A percentile compares a stretch with the other conserved stretches of the same genome.
Conservation (phyloP, 805 yeast species). For the Candida ascalaphidarum region DNA sequence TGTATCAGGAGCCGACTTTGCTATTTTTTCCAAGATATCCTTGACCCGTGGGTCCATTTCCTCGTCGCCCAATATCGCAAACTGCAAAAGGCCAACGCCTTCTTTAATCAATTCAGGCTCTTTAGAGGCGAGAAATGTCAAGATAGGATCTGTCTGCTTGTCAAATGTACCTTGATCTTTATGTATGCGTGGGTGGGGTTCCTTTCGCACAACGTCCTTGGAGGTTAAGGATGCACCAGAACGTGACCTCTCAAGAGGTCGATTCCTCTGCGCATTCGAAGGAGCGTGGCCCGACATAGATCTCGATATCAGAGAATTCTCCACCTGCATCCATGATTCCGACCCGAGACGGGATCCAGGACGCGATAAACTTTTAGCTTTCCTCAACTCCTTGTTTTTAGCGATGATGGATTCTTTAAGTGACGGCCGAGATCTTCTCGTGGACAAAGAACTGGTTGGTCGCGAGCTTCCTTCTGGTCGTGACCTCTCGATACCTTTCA, state of each 20-base stretch:
- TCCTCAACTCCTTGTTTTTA: constrained; percentile 29
- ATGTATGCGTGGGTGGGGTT: too few species aligned
- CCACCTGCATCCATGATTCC: too few species aligned
- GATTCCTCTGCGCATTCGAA: too few species aligned
- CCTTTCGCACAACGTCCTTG: too few species aligned
- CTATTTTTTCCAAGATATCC: constrained; percentile 14
- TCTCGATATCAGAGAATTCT: too few species aligned
- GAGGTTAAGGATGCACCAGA: too few species aligned
- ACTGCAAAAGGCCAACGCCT: constrained; percentile 28
- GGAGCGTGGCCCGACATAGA: too few species aligned
- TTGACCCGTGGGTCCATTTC: constrained; percentile 16
- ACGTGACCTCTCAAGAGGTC: too few species aligned
- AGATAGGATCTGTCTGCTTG: constrained; percentile 23
- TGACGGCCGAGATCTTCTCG: constrained; percentile 32
- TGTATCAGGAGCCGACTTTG: constrained; percentile 19
- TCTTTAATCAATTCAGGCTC: constrained; percentile 20
- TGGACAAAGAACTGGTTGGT: neutral
- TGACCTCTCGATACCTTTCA: constrained; percentile 55
- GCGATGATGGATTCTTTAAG: constrained; percentile 40
- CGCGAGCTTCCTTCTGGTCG: constrained; percentile 28
- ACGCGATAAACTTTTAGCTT: constrained; percentile 11
- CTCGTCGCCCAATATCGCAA: constrained; percentile 30
- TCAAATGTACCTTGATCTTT: constrained; percentile 6
- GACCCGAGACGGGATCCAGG: constrained; percentile 11
- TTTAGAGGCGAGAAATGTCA: constrained; percentile 25